Conservation (phyloP, 192 early-diverging fungal species). For the Entomortierella beljakovae region DNA sequence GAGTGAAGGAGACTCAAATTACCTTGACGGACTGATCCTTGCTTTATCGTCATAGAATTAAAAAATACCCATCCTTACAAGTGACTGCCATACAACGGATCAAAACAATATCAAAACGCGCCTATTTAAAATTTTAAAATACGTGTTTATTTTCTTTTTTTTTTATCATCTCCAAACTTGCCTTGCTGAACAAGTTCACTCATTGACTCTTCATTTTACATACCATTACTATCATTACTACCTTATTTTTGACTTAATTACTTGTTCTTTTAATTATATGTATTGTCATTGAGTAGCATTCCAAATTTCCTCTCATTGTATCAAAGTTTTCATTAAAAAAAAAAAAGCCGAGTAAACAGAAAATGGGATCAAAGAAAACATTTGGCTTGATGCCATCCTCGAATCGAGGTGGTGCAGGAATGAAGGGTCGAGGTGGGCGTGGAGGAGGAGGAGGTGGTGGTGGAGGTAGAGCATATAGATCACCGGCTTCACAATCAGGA, state of each 20-base stretch:
- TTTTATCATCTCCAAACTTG: too few relatives aligned
- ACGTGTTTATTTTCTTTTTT: too few relatives aligned
- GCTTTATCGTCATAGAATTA: slow-evolving; percentile 17
- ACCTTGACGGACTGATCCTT: slow-evolving; percentile 39
- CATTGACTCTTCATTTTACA: too few relatives aligned
- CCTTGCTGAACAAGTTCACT: too few relatives aligned
- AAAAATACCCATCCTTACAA: background rate
- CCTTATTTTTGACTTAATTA: too few relatives aligned
- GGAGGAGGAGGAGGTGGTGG: slow-evolving; percentile 25
- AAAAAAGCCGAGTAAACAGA: background rate
- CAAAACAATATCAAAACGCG: background rate
- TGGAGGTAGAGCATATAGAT: slow-evolving; percentile 30
- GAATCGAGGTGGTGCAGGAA: slow-evolving; percentile 28
- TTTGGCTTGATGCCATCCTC: slow-evolving; percentile 51
- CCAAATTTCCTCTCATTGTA: background rate
- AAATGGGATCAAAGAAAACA: slow-evolving; percentile 46
- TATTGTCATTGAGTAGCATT: background rate
- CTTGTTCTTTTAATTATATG: too few relatives aligned
- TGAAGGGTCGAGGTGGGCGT: slow-evolving; percentile 14
- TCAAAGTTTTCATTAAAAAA: too few relatives aligned
- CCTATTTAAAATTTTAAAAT: background rate
- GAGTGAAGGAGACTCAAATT: slow-evolving; percentile 43
- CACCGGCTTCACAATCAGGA: slow-evolving; percentile 30
- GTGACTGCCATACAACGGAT: background rate
- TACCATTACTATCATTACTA: too few relatives aligned